Evolutionary conservation across 768 basidiomycete species (phyloP), one percentile per base, ranked within the genome.

Genomic region (Tulasnella sp.): DNA sequence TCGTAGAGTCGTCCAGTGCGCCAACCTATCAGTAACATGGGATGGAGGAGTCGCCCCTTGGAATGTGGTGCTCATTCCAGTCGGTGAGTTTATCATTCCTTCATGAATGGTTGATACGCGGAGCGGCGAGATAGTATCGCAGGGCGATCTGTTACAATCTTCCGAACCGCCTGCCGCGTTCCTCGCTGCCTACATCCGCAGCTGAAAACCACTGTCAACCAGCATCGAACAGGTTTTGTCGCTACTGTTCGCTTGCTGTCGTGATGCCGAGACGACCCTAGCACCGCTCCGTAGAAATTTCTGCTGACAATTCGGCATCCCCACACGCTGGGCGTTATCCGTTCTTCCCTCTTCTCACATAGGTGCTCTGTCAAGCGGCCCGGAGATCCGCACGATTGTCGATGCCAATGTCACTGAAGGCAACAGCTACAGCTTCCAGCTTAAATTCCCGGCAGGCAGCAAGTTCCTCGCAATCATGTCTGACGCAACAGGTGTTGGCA

Each of bases 401-500:
- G 63, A 59, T 35, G 40, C 62, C 6, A 74, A 67, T 26, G 35
- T 72, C 35, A 44, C 72, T 17, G 29, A 44, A 32, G 62, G 73
- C 62, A 47, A 64, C 47, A 36, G 74, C 32, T 52, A 40, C 65
- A 67, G 42, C 26, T 74, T 74, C 65, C 62, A 73, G 26, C 72
- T 74, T 40, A 52, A 52, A 19, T 74, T 63, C 41, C 73, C 73
- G 19, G 59, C 74, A 32, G 40, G 64, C 22, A 75, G 74, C 16
- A 9, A 29, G 11, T 74, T 74, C 69, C 63, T 74, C 7, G 73
- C 74, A 17, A 63, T 74, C 35, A 59, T 74, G 62, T 67, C 74
- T 5, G 74, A 74, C 62, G 72, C 73, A 5, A 74, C 73, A 22
- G 72, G 72, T 5, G 12, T 74, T 41, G 74, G 72, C 9, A 74